phyloP scores from a whole-genome alignment of 176 grass and related monocot species.

The Cocos nucifera region DNA sequence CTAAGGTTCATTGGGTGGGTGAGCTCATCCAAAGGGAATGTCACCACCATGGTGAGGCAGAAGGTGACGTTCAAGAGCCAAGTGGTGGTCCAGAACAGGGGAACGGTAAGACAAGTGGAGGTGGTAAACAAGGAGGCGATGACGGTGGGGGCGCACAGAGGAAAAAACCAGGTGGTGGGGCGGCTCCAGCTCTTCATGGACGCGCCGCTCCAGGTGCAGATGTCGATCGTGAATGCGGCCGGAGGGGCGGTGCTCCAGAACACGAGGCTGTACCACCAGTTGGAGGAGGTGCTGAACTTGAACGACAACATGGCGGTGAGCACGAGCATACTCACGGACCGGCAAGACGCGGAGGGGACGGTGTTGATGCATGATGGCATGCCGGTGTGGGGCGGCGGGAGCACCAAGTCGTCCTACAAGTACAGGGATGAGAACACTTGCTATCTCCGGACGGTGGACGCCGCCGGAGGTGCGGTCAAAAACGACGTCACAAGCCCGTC shows the following conservation, averaged over 20 bases:
- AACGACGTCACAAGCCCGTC: not conserved
- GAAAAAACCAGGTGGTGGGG: not conserved
- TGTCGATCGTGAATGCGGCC: not conserved
- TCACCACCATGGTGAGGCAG: conserved; percentile 6
- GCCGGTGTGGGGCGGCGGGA: not conserved
- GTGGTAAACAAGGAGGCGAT: conserved; percentile 9
- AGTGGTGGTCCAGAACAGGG: conserved; percentile 11
- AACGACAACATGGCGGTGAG: not conserved
- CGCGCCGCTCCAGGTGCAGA: conserved; percentile 11
- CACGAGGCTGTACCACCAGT: conserved; percentile 1
- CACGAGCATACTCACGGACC: conserved; percentile 5
- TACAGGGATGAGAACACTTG: conserved; percentile 3
- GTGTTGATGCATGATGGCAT: not conserved
- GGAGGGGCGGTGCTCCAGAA: not conserved
- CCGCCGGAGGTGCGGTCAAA: not conserved
- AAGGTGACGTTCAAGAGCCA: conserved; percentile 18
- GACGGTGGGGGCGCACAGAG: not conserved
- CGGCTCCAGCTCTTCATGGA: conserved; percentile 2
- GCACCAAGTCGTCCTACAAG: conserved; percentile 8
- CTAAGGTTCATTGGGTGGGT: conserved; percentile 8
- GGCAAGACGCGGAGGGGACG: conserved; percentile 13
- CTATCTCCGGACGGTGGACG: conserved; percentile 7
- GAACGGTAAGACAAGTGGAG: conserved; percentile 2
- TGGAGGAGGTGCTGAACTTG: not conserved
- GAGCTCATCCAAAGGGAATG: conserved; percentile 2